A percentile compares a stretch with the other conserved stretches of the same genome.
phyloP scores from a whole-genome alignment of 768 basidiomycete genomes.

The Mycena belliarum region DNA sequence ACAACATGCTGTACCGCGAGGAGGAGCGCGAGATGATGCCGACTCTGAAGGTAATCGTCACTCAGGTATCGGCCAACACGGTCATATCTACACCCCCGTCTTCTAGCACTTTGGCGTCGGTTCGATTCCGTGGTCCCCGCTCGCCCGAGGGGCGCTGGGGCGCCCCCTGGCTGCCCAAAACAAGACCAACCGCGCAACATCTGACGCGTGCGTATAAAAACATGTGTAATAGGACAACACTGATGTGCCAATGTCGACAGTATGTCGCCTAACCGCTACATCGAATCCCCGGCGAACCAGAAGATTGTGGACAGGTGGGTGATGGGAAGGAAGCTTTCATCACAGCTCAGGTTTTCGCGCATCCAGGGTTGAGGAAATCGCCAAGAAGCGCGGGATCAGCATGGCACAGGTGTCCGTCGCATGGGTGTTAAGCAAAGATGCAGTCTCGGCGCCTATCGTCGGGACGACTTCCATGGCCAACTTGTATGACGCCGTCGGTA shows the following conservation, averaged over 20 bases:
- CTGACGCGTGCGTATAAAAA: conserved; percentile 32
- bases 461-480: conserved; percentile 54
- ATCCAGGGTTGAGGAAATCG: conserved; percentile 52
- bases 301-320: conserved; percentile 12
- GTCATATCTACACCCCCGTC: neutral
- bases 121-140: conserved; percentile 60
- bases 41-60: conserved; percentile 42
- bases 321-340: neutral
- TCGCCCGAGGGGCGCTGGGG: conserved; percentile 50
- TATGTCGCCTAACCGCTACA: conserved; percentile 8
- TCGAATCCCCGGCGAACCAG: conserved; percentile 17
- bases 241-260: neutral
- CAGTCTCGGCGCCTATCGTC: conserved; percentile 61
- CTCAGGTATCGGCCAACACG: neutral
- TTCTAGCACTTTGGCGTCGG: conserved; percentile 52
- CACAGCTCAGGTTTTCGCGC: neutral
- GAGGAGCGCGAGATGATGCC: conserved; percentile 70
- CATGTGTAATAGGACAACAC: no score
- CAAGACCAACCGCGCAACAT: conserved; percentile 38
- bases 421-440: conserved; percentile 48
- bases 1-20: conserved; percentile 62
- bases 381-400: conserved; percentile 47
- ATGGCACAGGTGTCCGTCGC: conserved; percentile 63
- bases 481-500: conserved; percentile 51
- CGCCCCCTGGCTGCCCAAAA: conserved; percentile 33